Conservation (phyloP, 148 eudicot species). For the Limonium bicolor region DNA sequence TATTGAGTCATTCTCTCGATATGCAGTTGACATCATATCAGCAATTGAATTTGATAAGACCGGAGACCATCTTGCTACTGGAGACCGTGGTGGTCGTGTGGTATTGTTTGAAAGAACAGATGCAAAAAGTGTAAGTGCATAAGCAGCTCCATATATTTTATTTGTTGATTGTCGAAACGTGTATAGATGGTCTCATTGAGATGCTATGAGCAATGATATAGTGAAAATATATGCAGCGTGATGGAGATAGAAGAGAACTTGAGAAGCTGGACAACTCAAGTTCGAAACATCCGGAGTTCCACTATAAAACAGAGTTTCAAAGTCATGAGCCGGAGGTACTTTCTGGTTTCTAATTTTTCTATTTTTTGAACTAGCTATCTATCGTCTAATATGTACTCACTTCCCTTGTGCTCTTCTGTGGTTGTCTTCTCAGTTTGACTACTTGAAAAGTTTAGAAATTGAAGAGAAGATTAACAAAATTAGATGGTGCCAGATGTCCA, state of each 20-base stretch:
- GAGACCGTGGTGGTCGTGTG: conserved; percentile 5
- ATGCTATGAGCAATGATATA: too few relatives aligned
- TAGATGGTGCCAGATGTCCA: conserved; percentile 37
- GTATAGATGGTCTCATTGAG: too few relatives aligned
- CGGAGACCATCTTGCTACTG: conserved; percentile 7
- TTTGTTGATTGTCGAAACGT: too few relatives aligned
- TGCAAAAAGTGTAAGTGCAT: conserved; percentile 3
- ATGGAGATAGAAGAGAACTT: conserved; percentile 21
- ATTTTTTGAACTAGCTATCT: not conserved
- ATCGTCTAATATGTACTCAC: not conserved
- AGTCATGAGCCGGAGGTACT: conserved; percentile 68
- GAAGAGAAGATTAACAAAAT: conserved; percentile 60
- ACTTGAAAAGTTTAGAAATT: conserved; percentile 53
- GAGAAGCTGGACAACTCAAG: conserved; percentile 23
- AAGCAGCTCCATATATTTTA: too few relatives aligned
- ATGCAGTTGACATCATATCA: conserved; percentile 3
- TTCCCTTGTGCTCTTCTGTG: not conserved
- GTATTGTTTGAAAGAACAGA: conserved; percentile 6
- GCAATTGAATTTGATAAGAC: conserved; percentile 6
- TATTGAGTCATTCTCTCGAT: too few relatives aligned
- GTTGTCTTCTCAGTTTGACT: conserved; percentile 36
- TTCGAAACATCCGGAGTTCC: conserved; percentile 34
- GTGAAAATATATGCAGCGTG: conserved; percentile 24
- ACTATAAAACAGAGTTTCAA: conserved; percentile 55
- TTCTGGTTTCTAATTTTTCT: not conserved